phyloP scores from a whole-genome alignment of 2,329 filamentous ascomycete genomes.

The Aspergillus clavatus region DNA sequence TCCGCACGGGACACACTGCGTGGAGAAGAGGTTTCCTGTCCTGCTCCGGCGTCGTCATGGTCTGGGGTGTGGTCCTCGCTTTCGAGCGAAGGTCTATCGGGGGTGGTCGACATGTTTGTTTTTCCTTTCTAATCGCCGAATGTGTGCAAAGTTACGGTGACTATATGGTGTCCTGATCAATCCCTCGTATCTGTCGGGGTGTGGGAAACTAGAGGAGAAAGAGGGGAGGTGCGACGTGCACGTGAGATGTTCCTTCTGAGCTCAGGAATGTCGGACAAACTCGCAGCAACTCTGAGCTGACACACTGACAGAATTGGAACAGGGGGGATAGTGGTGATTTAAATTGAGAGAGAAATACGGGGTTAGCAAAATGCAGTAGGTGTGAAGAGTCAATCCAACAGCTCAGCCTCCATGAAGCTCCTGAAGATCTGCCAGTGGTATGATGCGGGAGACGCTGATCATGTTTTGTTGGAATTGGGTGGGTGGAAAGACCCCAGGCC shows the following conservation, averaged over 20 bases:
- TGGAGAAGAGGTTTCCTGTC: conserved; percentile 11
- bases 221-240: no score
- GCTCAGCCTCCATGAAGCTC: conserved; percentile 28
- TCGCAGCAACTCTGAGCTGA: no score
- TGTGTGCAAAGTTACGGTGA: no score
- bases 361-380: neutral
- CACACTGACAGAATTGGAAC: no score
- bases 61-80: conserved; percentile 2
- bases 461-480: conserved; percentile 22
- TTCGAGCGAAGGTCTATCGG: conserved; percentile 3
- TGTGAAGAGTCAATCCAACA: conserved; percentile 6
- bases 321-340: no score
- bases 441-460: conserved; percentile 19
- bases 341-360: neutral
- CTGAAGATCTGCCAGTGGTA: conserved; percentile 22
- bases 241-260: conserved; percentile 3
- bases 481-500: conserved; percentile 2
- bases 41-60: conserved; percentile 10
- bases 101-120: no score
- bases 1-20: conserved; percentile 20
- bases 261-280: neutral
- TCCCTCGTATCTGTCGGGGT: no score
- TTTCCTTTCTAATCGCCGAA: no score
- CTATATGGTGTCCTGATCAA: no score
- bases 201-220: no score